phyloP scores from a whole-genome alignment of 1,139 yeast species.

The Debaryomycetaceae sp. region DNA sequence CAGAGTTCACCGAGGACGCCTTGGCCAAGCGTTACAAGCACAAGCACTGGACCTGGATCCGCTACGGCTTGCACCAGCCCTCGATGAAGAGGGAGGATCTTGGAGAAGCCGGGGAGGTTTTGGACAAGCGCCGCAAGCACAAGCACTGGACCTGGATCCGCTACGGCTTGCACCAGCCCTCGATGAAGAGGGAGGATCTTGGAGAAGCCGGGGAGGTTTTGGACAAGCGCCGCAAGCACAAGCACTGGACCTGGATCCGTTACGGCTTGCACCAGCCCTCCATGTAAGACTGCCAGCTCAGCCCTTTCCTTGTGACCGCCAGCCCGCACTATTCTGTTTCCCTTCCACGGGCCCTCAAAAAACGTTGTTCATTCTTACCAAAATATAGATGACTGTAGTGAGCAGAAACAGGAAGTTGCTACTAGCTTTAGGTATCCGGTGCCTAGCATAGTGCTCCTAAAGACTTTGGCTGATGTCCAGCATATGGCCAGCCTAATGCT shows the following conservation, averaged over 20 bases:
- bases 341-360: no score
- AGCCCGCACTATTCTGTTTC: no score
- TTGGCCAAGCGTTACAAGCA: conserved; percentile 1
- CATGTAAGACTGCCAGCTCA: no score
- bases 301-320: no score
- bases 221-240: conserved; percentile 1
- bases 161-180: conserved; percentile 2
- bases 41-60: conserved; percentile 4
- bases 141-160: conserved; percentile 3
- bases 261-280: conserved; percentile 2
- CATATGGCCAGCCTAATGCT: no score
- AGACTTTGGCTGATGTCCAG: no score
- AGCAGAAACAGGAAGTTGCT: no score
- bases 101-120: conserved; percentile 1
- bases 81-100: conserved; percentile 5
- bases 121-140: conserved; percentile 1
- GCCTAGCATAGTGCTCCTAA: no score
- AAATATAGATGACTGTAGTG: neutral
- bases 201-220: conserved; percentile 1
- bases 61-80: conserved; percentile 1
- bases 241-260: conserved; percentile 3
- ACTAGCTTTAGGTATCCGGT: no score
- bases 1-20: no score
- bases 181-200: conserved; percentile 5
- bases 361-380: no score